These are phyloP conservation scores for Iberis pinnata DNA, from an alignment of 345 rosid genomes.

Conservation along the genomic window DNA sequence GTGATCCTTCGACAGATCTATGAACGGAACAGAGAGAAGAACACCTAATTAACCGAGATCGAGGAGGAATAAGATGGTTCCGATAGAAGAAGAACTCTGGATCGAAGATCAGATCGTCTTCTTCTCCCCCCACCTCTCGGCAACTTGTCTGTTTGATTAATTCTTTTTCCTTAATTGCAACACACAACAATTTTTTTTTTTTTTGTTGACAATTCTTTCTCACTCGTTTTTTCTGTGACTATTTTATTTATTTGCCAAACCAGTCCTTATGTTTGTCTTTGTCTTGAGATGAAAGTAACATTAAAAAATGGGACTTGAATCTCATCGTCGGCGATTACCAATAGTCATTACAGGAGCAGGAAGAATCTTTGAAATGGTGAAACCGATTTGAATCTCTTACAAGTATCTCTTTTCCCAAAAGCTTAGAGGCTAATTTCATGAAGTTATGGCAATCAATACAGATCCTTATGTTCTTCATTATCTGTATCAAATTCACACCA, in stretches of 20 bases:
- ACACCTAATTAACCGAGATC: not conserved
- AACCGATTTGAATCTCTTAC: constrained; percentile 79
- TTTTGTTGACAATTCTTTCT: too few species aligned
- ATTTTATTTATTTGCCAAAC: constrained; percentile 15
- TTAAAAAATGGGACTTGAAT: too few species aligned
- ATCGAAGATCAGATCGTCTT: constrained; percentile 30
- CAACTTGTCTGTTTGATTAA: constrained; percentile 26
- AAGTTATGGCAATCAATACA: constrained; percentile 88
- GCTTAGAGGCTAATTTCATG: constrained; percentile 68
- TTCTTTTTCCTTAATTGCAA: not conserved
- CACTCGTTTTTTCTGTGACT: not conserved
- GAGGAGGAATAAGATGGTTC: constrained; percentile 24
- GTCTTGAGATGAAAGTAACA: too few species aligned
- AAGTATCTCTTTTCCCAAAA: constrained; percentile 58
- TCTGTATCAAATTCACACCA: constrained; percentile 37
- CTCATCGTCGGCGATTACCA: constrained; percentile 42
- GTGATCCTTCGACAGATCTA: constrained; percentile 21
- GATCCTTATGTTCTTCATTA: constrained; percentile 71
- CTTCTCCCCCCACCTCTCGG: constrained; percentile 18
- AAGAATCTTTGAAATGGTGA: constrained; percentile 58
- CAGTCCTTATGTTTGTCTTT: too few species aligned
- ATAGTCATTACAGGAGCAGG: constrained; percentile 75
- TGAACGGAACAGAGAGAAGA: not conserved
- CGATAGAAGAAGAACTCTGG: constrained; percentile 21
- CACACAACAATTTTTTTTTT: constrained; percentile 9